Evolutionary conservation across 805 yeast species (phyloP), one percentile per base, ranked within the genome.

Genomic region (Candida arabinofermentans): DNA sequence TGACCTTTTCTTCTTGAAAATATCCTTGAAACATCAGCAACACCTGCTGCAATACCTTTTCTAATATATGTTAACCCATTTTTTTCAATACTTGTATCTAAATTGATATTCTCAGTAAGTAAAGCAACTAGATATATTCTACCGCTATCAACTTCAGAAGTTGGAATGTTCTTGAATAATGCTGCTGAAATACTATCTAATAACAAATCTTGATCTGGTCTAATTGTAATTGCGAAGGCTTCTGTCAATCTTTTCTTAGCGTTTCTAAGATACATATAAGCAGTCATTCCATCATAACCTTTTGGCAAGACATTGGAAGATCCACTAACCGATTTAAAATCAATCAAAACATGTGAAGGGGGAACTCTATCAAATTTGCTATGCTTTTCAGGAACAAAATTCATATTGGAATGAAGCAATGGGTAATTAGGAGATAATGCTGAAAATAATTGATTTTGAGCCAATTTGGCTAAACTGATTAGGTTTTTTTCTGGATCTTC

Each of bases 21-120:
- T 19, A 86, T 75, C 50, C 95, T 74, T 5, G 93, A 79, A 37
- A 88, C 81, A 63, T 88, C 95, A 29, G 87, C 76, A 13, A 84
- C 93, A 60, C 96, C 96, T 3, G 89, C 90, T 29, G 91, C 93
- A 13, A 88, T 77, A 43, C 96, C 96, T 55, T 82, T 81, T 55
- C 86, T 79, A 36, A 83, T 73, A 34, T 67, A 58, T 29, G 62
- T 60, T 17, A 77, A 42, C 2, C 14, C 32, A 29, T 10, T 29
- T 8, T 39, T 36, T 24, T 46, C 47, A 12, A 41, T 27, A 5
- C 47, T 37, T 27, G 45, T 18, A 10, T 33, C 42, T 2, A 81
- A 62, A 30, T 75, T 72, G 37, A 86, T 72, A 36, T 77, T 79
- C 59, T 88, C 96, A 6, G 85, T 81, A 42, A 88, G 65, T 4